These are phyloP conservation scores for Colletotrichum sp. DNA, from an alignment of 2,329 filamentous ascomycete genomes.

Conservation along the genomic window DNA sequence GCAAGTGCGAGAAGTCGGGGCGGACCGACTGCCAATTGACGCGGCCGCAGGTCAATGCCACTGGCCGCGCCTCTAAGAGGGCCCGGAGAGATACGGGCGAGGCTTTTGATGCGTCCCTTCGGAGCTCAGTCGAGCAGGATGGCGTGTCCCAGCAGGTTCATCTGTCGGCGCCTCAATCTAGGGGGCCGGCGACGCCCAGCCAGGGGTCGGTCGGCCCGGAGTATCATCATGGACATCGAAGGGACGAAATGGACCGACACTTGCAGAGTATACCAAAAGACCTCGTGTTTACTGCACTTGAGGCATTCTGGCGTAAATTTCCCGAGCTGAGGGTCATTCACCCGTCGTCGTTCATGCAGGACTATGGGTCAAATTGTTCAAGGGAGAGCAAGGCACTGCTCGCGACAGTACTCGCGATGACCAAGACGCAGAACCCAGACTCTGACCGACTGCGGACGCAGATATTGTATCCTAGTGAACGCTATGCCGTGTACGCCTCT, in stretches of 20 bases:
- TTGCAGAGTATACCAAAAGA: constrained; percentile 27
- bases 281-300: constrained; percentile 33
- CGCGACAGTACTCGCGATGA: constrained; percentile 31
- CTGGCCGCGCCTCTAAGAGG: not conserved
- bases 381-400: constrained; percentile 33
- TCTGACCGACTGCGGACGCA: constrained; percentile 31
- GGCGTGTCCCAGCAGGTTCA: not conserved
- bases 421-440: constrained; percentile 34
- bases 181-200: constrained; percentile 8
- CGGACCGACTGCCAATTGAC: constrained; percentile 30
- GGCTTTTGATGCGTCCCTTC: constrained; percentile 13
- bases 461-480: constrained; percentile 32
- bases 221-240: not conserved
- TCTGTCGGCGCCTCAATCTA: constrained; percentile 1
- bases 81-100: constrained; percentile 7
- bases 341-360: constrained; percentile 32
- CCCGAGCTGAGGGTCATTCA: constrained; percentile 38
- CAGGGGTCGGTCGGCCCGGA: not conserved
- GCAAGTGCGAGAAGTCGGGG: constrained; percentile 31
- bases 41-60: constrained; percentile 20
- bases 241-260: constrained; percentile 20
- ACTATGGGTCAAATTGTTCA: constrained; percentile 23
- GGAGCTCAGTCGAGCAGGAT: not conserved
- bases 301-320: constrained; percentile 37
- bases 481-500: constrained; percentile 35